Evolutionary conservation across 2,329 filamentous ascomycete species (phyloP).

Genomic region (Calonectria ilicicola): DNA sequence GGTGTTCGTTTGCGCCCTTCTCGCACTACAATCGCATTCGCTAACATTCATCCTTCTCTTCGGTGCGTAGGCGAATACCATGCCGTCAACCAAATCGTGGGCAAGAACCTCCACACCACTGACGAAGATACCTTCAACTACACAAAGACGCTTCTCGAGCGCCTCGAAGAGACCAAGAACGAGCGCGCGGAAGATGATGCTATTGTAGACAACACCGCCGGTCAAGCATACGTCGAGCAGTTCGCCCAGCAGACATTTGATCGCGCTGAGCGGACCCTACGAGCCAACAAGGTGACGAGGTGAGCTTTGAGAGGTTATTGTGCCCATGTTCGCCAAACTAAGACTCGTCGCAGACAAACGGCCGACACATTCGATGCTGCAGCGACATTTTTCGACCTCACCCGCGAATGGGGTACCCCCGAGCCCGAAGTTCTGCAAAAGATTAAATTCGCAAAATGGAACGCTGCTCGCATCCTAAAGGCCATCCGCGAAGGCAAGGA

Average conservation of each 20-base stretch:
- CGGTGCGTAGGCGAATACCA: slow-evolving; percentile 74
- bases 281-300: slow-evolving; percentile 86
- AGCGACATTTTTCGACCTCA: slow-evolving; percentile 89
- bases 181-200: slow-evolving; percentile 84
- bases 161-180: slow-evolving; percentile 74
- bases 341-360: slow-evolving; percentile 74
- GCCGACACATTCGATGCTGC: slow-evolving; percentile 95
- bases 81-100: slow-evolving; percentile 91
- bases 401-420: slow-evolving; percentile 83
- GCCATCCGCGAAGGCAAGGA: slow-evolving; percentile 92
- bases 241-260: slow-evolving; percentile 92
- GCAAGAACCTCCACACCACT: slow-evolving; percentile 80
- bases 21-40: too few relatives aligned
- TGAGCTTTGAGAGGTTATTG: slow-evolving; percentile 48
- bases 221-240: slow-evolving; percentile 92
- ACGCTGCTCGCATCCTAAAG: slow-evolving; percentile 89
- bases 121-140: slow-evolving; percentile 85
- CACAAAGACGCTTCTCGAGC: slow-evolving; percentile 89
- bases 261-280: slow-evolving; percentile 84
- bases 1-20: slow-evolving; percentile 74
- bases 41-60: background rate
- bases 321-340: background rate
- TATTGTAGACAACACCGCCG: slow-evolving; percentile 85
- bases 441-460: slow-evolving; percentile 97
- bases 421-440: slow-evolving; percentile 85